phyloP scores from a whole-genome alignment of 2,329 filamentous ascomycete genomes.

The Fusarium anthophilum region DNA sequence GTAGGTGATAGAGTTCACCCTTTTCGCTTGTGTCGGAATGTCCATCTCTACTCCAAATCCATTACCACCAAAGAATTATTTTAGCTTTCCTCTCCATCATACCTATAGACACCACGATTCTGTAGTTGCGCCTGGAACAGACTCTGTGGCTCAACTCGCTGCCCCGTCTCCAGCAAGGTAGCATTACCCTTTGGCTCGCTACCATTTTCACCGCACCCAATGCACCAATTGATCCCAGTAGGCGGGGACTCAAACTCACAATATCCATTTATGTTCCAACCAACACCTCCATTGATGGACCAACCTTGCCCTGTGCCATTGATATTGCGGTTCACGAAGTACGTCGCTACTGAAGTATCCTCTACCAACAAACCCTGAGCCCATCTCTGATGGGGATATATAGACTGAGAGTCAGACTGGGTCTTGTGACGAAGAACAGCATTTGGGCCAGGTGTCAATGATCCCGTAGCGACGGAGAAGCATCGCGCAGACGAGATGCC shows the following conservation, averaged over 20 bases:
- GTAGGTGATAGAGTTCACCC: too few relatives aligned
- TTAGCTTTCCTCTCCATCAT: not conserved
- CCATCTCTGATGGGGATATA: slow-evolving; percentile 40
- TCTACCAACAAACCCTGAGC: slow-evolving; percentile 37
- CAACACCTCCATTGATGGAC: slow-evolving; percentile 38
- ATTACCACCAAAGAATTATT: not conserved
- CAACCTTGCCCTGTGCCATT: slow-evolving; percentile 36
- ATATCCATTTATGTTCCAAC: slow-evolving; percentile 25
- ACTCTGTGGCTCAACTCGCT: slow-evolving; percentile 16
- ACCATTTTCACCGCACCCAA: slow-evolving; percentile 11
- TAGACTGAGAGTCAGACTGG: slow-evolving; percentile 13
- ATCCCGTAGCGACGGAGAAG: slow-evolving; percentile 30
- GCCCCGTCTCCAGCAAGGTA: not conserved
- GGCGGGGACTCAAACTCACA: slow-evolving; percentile 25
- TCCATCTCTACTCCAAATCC: rapidly evolving
- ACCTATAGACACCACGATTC: not conserved
- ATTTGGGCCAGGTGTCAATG: slow-evolving; percentile 29
- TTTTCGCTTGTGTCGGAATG: not conserved
- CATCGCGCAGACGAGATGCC: slow-evolving; percentile 9
- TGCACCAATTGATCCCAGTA: slow-evolving; percentile 36
- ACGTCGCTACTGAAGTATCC: not conserved
- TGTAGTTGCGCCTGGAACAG: slow-evolving; percentile 26
- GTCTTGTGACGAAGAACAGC: slow-evolving; percentile 28
- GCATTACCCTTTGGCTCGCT: slow-evolving; percentile 2
- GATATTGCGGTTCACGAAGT: slow-evolving; percentile 20